Conservation (phyloP, 805 yeast genomes). For the Teunomyces aglyptinius region DNA sequence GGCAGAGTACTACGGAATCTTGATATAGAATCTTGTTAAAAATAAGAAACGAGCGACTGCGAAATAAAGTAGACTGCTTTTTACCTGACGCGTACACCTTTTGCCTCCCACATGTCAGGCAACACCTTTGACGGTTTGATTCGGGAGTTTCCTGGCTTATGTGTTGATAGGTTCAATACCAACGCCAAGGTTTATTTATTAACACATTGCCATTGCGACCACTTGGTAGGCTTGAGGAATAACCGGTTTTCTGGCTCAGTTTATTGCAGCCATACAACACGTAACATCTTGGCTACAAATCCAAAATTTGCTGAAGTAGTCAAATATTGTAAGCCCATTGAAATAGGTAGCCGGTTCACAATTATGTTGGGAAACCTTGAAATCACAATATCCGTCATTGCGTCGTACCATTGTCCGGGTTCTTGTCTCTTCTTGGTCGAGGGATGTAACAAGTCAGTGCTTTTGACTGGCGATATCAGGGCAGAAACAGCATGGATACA, state of each 20-base stretch:
- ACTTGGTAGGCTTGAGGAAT: conserved; percentile 46
- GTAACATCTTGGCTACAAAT: conserved; percentile 19
- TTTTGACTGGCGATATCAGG: conserved; percentile 57
- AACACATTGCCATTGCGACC: conserved; percentile 58
- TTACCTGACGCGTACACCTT: neutral
- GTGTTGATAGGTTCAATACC: conserved; percentile 35
- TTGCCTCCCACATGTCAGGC: conserved; percentile 7
- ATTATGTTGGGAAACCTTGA: conserved; percentile 6
- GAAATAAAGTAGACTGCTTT: neutral
- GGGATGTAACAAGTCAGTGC: conserved; percentile 28
- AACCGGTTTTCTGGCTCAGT: conserved; percentile 39
- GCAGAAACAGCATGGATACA: conserved; percentile 55
- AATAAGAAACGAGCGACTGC: neutral
- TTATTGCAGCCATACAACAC: conserved; percentile 48
- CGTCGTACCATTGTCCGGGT: conserved; percentile 61
- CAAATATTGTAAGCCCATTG: conserved; percentile 17
- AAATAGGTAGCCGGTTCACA: conserved; percentile 13
- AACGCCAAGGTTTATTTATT: conserved; percentile 29
- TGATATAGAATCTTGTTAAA: conserved; percentile 44
- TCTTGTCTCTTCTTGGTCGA: conserved; percentile 53
- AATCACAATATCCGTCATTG: conserved; percentile 42
- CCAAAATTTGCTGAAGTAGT: conserved; percentile 15
- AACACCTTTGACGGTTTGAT: conserved; percentile 42
- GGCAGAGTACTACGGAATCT: conserved; percentile 74
- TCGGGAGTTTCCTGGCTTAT: conserved; percentile 48